Conservation (phyloP, 805 yeast species). For the Ogataea paradorogensis region DNA sequence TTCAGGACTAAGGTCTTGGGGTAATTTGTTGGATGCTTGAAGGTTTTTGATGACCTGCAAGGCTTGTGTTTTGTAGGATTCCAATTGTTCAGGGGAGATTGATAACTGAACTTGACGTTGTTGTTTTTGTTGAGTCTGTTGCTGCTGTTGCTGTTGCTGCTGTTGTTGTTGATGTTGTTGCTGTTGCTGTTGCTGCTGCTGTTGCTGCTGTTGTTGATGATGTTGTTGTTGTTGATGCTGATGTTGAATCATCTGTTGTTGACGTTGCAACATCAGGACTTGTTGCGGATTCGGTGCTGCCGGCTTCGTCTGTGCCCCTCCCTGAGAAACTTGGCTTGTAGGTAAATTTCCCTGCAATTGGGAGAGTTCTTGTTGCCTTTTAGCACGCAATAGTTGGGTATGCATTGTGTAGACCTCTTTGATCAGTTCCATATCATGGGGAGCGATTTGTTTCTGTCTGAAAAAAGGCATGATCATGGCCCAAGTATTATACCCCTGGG, state of each 20-base stretch:
- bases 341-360: conserved; percentile 27
- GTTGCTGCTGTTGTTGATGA: conserved; percentile 32
- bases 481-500: conserved; percentile 81
- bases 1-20: conserved; percentile 31
- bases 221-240: conserved; percentile 33
- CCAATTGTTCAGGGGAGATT: conserved; percentile 26
- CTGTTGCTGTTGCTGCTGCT: conserved; percentile 24
- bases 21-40: conserved; percentile 33
- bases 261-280: conserved; percentile 32
- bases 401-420: conserved; percentile 68
- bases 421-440: conserved; percentile 54
- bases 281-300: conserved; percentile 32
- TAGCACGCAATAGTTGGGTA: conserved; percentile 50
- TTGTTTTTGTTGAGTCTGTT: conserved; percentile 18
- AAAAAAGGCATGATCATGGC: conserved; percentile 66
- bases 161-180: conserved; percentile 16
- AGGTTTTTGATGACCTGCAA: conserved; percentile 33
- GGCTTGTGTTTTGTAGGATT: conserved; percentile 35
- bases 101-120: conserved; percentile 14
- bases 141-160: conserved; percentile 21
- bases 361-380: conserved; percentile 30
- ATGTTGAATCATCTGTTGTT: conserved; percentile 30
- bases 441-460: conserved; percentile 52
- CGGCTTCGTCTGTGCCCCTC: conserved; percentile 8
- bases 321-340: conserved; percentile 7